Percentiles rank a stretch among this genome's conserved stretches.
Conservation (phyloP, 495 filamentous ascomycete genomes). For the Daldinia concentrica region DNA sequence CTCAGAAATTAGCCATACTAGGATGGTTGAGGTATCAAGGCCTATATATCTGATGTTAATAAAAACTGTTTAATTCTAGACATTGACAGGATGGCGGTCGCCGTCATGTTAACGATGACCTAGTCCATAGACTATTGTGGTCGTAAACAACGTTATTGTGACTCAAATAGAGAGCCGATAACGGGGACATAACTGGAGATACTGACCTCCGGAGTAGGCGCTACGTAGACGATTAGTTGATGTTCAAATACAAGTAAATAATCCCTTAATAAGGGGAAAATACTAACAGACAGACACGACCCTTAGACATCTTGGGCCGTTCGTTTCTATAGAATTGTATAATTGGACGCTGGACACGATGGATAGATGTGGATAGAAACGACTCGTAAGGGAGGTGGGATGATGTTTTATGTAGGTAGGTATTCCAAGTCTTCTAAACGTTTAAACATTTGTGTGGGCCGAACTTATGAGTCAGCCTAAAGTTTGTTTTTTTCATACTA, state of each 20-base stretch:
- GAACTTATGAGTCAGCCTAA: slow-evolving; percentile 4
- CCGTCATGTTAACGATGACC: not conserved
- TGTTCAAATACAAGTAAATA: slow-evolving; percentile 12
- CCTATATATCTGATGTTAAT: slow-evolving; percentile 4
- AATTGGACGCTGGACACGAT: not conserved
- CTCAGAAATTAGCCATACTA: slow-evolving; percentile 29
- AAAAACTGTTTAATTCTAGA: not conserved
- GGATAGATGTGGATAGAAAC: not conserved
- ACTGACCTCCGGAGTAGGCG: slow-evolving; percentile 56
- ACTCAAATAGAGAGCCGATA: not conserved
- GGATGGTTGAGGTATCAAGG: slow-evolving; percentile 36
- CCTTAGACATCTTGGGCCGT: slow-evolving; percentile 48
- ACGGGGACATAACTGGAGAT: not conserved
- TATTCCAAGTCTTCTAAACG: not conserved
- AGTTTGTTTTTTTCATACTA: not conserved
- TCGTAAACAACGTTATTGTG: not conserved
- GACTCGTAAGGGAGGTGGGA: not conserved
- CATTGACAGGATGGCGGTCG: not conserved
- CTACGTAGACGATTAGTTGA: slow-evolving; percentile 40
- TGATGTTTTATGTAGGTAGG: not conserved
- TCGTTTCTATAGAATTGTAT: not conserved
- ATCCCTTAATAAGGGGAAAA: not conserved
- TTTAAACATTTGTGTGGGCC: not conserved
- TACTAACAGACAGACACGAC: slow-evolving; percentile 58
- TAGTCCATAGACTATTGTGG: not conserved